phyloP scores from a whole-genome alignment of 106 monocot genomes.

The Allium fistulosum region DNA sequence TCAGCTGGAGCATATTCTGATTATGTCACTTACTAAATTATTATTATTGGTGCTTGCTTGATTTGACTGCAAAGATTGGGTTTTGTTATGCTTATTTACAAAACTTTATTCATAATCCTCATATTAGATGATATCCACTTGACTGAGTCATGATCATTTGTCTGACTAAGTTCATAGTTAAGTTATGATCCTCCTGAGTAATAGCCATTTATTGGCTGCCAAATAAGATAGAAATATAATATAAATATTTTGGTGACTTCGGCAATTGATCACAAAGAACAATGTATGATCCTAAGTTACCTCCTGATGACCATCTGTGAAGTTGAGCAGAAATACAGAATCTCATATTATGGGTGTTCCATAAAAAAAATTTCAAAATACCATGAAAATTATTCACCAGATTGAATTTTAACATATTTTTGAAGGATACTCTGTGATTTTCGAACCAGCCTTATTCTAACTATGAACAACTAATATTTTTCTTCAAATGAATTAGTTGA shows the following conservation, averaged over 20 bases:
- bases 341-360: no score
- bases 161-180: background rate
- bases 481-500: no score
- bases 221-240: background rate
- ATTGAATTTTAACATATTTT: no score
- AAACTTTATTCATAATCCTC: conserved; percentile 6
- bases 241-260: background rate
- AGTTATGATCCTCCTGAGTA: background rate
- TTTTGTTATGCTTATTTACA: background rate
- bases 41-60: conserved; percentile 2
- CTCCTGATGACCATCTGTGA: conserved; percentile 1
- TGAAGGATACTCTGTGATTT: no score
- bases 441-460: no score
- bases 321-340: background rate
- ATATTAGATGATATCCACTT: conserved; percentile 22
- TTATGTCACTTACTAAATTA: background rate
- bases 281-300: background rate
- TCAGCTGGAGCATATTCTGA: conserved; percentile 49
- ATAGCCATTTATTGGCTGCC: background rate
- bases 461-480: no score
- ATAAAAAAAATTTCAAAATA: no score
- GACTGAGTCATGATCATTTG: background rate
- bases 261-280: background rate
- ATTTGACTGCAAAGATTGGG: background rate
- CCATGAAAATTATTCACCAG: no score